phyloP scores from a whole-genome alignment of 2,329 filamentous ascomycete genomes.

The Cladophialophora exuberans region DNA sequence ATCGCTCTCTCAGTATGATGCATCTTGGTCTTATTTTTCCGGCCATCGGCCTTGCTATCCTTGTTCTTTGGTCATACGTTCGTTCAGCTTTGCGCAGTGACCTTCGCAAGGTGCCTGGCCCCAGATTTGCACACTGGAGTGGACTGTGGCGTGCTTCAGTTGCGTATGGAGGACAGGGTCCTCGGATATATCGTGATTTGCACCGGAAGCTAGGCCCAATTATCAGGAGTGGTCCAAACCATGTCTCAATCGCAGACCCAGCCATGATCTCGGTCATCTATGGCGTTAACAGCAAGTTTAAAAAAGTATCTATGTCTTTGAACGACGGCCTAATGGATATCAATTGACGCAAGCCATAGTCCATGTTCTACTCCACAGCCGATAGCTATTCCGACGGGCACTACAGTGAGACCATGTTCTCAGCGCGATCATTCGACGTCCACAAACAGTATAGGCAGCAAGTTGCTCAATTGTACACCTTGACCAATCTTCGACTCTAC shows the following conservation, averaged over 20 bases:
- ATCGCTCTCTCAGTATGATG: not conserved
- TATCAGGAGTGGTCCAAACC: slow-evolving; percentile 25
- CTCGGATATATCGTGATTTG: slow-evolving; percentile 5
- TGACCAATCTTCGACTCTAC: slow-evolving; percentile 52
- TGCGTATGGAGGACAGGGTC: slow-evolving; percentile 68
- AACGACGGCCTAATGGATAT: not conserved
- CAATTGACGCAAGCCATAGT: not conserved
- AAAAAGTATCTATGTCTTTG: slow-evolving; percentile 3
- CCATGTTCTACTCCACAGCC: slow-evolving; percentile 7
- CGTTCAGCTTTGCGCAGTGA: not conserved
- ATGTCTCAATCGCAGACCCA: slow-evolving; percentile 22
- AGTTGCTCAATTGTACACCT: slow-evolving; percentile 50
- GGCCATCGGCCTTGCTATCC: not conserved
- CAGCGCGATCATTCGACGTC: slow-evolving; percentile 1
- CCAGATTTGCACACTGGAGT: not conserved
- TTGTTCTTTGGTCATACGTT: not conserved
- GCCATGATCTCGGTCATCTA: slow-evolving; percentile 18
- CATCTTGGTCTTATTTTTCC: not conserved
- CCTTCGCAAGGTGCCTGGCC: not conserved
- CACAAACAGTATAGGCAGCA: slow-evolving; percentile 35
- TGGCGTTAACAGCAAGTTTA: slow-evolving; percentile 13
- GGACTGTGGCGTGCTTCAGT: slow-evolving; percentile 64
- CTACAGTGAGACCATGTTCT: slow-evolving; percentile 17
- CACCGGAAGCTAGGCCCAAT: slow-evolving; percentile 23
- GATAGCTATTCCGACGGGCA: not conserved